phyloP scores from a whole-genome alignment of 2,329 filamentous ascomycete genomes.

The Bipolaris sorokiniana region DNA sequence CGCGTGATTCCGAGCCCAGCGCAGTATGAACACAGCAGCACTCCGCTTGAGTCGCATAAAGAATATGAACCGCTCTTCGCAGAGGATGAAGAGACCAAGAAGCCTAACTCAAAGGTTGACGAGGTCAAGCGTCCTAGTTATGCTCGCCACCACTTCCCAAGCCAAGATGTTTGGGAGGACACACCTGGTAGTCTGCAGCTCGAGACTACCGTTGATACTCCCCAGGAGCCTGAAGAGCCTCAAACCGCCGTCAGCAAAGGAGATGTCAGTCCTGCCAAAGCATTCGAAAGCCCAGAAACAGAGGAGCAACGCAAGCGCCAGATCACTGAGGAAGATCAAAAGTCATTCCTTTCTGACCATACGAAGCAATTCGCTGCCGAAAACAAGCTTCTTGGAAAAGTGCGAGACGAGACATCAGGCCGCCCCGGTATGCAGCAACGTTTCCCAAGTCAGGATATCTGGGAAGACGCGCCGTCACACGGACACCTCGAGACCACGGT shows the following conservation, averaged over 20 bases:
- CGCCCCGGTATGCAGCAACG: conserved; percentile 66
- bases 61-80: conserved; percentile 96
- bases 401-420: conserved; percentile 55
- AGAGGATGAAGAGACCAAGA: conserved; percentile 65
- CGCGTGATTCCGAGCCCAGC: conserved; percentile 37
- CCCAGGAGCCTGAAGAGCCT: conserved; percentile 65
- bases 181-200: conserved; percentile 83
- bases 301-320: conserved; percentile 58
- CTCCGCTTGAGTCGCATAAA: conserved; percentile 83
- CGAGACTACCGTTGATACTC: conserved; percentile 80
- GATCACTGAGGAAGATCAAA: conserved; percentile 51
- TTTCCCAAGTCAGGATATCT: conserved; percentile 91
- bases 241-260: conserved; percentile 46
- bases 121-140: conserved; percentile 62
- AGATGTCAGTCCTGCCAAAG: conserved; percentile 40
- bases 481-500: conserved; percentile 80
- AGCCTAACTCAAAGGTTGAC: conserved; percentile 59
- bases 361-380: conserved; percentile 61
- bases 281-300: conserved; percentile 56
- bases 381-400: conserved; percentile 62
- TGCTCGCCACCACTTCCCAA: conserved; percentile 75
- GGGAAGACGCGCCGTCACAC: conserved; percentile 92
- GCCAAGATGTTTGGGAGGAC: conserved; percentile 97
- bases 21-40: conserved; percentile 62
- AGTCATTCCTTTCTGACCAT: conserved; percentile 53